phyloP scores from a whole-genome alignment of 805 yeast species.

The Sungouiella blattae region DNA sequence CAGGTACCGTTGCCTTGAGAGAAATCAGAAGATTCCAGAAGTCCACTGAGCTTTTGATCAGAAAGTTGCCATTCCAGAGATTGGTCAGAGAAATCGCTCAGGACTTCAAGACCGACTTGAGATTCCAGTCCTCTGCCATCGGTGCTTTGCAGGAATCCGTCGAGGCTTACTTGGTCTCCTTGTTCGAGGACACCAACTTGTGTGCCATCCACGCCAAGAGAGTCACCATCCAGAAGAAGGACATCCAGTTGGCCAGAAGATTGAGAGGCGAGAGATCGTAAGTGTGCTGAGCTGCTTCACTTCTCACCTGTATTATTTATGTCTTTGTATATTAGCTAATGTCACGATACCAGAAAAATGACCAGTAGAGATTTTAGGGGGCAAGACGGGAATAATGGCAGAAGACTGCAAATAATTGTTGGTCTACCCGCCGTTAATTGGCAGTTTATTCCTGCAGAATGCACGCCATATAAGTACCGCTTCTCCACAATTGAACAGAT shows the following conservation, averaged over 20 bases:
- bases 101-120: conserved; percentile 87
- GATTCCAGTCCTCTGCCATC: conserved; percentile 96
- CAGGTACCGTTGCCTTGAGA: conserved; percentile 95
- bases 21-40: conserved; percentile 98
- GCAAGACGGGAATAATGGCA: too few species aligned
- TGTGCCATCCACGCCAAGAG: conserved; percentile 99
- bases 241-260: conserved; percentile 96
- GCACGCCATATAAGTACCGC: too few species aligned
- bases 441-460: too few species aligned
- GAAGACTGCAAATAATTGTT: too few species aligned
- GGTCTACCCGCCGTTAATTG: too few species aligned
- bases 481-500: too few species aligned
- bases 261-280: conserved; percentile 95
- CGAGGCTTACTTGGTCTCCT: conserved; percentile 94
- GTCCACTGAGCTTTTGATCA: conserved; percentile 89
- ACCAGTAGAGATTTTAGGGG: too few species aligned
- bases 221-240: conserved; percentile 98
- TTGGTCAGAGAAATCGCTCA: conserved; percentile 94
- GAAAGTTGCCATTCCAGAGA: conserved; percentile 97
- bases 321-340: conserved; percentile 5
- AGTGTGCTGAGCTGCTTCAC: conserved; percentile 15
- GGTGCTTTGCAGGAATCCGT: conserved; percentile 98
- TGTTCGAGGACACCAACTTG: conserved; percentile 96
- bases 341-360: too few species aligned
- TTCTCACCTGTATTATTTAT: conserved; percentile 15